Percentiles rank a stretch among this genome's conserved stretches.
Conservation (phyloP, 2,329 filamentous ascomycete species). For the Parascedosporium putredinis region DNA sequence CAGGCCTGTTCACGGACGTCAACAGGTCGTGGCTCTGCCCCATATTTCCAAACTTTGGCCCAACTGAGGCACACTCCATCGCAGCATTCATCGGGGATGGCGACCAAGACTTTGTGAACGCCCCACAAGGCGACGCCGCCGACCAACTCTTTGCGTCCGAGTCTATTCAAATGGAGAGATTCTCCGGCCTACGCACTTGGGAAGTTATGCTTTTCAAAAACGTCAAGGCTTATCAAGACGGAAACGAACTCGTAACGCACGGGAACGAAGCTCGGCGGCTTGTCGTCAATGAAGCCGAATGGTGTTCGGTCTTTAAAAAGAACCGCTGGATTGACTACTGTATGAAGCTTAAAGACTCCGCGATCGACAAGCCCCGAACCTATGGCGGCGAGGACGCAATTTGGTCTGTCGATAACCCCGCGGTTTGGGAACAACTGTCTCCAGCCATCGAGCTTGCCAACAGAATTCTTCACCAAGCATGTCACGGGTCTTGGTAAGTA, state of each 20-base stretch:
- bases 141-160: slow-evolving; percentile 10
- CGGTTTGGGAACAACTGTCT: slow-evolving; percentile 9
- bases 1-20: background rate
- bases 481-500: slow-evolving; percentile 9
- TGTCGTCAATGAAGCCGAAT: slow-evolving; percentile 7
- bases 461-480: slow-evolving; percentile 8
- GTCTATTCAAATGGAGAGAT: background rate
- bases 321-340: slow-evolving; percentile 10
- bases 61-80: background rate
- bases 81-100: background rate
- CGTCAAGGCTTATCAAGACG: background rate
- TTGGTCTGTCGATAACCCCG: slow-evolving; percentile 9
- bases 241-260: background rate
- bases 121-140: background rate
- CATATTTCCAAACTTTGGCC: slow-evolving; percentile 3
- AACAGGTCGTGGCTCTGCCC: slow-evolving; percentile 3
- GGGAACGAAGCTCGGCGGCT: background rate
- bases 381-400: background rate
- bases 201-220: slow-evolving; percentile 9
- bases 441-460: slow-evolving; percentile 11
- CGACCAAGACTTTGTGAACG: background rate
- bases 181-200: slow-evolving; percentile 10
- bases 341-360: background rate
- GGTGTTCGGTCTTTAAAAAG: slow-evolving; percentile 9
- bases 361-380: background rate